phyloP scores from a whole-genome alignment of 2,329 filamentous ascomycete genomes.

The Sporothrix protearum region DNA sequence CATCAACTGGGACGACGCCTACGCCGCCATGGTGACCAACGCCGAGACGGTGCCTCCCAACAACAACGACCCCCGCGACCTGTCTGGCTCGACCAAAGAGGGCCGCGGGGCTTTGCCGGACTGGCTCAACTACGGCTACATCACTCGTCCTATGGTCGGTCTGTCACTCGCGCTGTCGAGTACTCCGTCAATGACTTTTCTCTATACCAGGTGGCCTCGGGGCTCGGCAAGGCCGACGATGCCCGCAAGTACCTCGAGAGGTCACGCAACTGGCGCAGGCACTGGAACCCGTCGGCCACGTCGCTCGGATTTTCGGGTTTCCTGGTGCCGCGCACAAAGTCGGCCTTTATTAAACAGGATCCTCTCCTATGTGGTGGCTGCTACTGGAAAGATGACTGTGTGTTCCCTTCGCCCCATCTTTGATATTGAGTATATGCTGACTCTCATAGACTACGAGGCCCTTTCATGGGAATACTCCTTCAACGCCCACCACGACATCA shows the following conservation, averaged over 20 bases:
- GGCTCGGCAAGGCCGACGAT: constrained; percentile 47
- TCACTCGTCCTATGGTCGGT: constrained; percentile 59
- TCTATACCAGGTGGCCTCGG: constrained; percentile 60
- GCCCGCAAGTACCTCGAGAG: constrained; percentile 58
- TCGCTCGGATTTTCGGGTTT: constrained; percentile 63
- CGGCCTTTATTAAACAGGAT: constrained; percentile 42
- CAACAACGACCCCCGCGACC: constrained; percentile 55
- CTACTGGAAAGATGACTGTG: constrained; percentile 55
- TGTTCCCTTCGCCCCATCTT: not conserved
- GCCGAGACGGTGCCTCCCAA: constrained; percentile 61
- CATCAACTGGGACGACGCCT: constrained; percentile 62
- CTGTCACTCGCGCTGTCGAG: constrained; percentile 63
- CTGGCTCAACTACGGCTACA: constrained; percentile 63
- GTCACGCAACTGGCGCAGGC: constrained; percentile 67
- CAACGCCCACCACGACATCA: constrained; percentile 65
- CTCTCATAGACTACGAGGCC: constrained; percentile 49
- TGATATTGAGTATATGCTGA: not conserved
- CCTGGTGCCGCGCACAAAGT: constrained; percentile 56
- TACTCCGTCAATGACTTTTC: constrained; percentile 64
- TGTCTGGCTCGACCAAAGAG: constrained; percentile 61
- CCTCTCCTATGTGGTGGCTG: constrained; percentile 59
- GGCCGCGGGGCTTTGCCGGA: constrained; percentile 66
- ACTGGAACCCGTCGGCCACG: constrained; percentile 60
- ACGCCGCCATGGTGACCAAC: constrained; percentile 62
- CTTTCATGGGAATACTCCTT: constrained; percentile 64